Evolutionary conservation across 177 flowering plant genomes (phyloP).

Genomic region (Vitis hybrid): DNA sequence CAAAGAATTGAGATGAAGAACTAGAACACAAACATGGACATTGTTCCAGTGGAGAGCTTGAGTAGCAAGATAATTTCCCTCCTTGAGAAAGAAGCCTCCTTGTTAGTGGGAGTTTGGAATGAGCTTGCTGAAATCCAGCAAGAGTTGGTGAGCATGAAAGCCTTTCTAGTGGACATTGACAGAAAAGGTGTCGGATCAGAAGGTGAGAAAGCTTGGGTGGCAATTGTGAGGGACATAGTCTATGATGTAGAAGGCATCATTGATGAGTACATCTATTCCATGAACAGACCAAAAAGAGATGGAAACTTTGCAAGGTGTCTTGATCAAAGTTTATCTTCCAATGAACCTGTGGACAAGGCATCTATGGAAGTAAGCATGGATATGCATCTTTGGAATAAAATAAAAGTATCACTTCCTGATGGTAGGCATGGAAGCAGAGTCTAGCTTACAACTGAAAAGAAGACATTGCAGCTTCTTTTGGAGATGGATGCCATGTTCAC

Average conservation of each 20-base stretch:
- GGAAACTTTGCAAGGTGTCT: constrained; percentile 12
- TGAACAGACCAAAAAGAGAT: neutral
- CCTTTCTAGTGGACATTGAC: constrained; percentile 42
- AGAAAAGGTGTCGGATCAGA: constrained; percentile 16
- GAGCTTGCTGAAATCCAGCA: constrained; percentile 30
- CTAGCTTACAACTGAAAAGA: no score
- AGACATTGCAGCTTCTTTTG: no score
- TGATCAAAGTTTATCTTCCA: constrained; percentile 17
- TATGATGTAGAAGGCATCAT: constrained; percentile 35
- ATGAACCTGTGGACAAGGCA: constrained; percentile 19
- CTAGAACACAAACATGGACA: no score
- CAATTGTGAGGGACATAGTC: constrained; percentile 37
- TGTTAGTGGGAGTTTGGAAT: constrained; percentile 11
- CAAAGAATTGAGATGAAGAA: no score
- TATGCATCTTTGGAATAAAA: constrained; percentile 32
- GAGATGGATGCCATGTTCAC: no score
- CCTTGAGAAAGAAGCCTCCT: constrained; percentile 20
- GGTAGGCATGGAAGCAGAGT: no score
- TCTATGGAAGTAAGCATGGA: neutral
- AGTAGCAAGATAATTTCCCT: constrained; percentile 21
- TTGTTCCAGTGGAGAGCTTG: no score
- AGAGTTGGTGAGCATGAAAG: constrained; percentile 40
- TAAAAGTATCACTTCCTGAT: constrained; percentile 30
- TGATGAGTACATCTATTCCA: constrained; percentile 31
- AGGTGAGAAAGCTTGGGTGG: constrained; percentile 31